phyloP scores from a whole-genome alignment of 306 rosid species.

The Dryas octopetala region DNA sequence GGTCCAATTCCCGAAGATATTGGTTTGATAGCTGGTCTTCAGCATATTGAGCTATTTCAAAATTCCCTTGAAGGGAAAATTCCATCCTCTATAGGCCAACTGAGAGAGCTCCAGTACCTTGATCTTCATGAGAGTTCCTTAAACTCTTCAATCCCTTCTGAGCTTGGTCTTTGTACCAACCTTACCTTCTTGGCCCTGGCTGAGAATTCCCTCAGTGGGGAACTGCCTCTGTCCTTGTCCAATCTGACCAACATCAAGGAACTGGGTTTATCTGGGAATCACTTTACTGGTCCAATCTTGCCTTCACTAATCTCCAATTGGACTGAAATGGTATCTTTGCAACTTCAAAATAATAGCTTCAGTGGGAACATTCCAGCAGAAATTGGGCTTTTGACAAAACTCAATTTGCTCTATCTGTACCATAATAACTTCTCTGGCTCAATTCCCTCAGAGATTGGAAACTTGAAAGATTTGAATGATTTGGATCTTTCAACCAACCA shows the following conservation, averaged over 20 bases:
- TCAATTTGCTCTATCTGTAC: constrained; percentile 25
- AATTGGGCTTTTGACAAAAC: constrained; percentile 55
- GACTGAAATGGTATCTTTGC: constrained; percentile 49
- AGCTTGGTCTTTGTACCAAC: constrained; percentile 57
- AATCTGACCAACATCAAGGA: constrained; percentile 19
- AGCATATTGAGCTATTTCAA: constrained; percentile 25
- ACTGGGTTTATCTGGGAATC: constrained; percentile 50
- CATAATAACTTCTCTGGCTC: constrained; percentile 25
- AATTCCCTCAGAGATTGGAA: constrained; percentile 34
- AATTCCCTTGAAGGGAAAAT: constrained; percentile 46
- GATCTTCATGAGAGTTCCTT: constrained; percentile 35
- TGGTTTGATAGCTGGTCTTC: constrained; percentile 33
- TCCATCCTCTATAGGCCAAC: constrained; percentile 61
- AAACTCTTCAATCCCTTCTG: constrained; percentile 51
- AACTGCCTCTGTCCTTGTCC: constrained; percentile 39
- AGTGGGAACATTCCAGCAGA: constrained; percentile 47
- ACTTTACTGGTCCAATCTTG: constrained; percentile 48
- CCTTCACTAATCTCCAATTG: constrained; percentile 52
- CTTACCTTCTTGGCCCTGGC: constrained; percentile 52
- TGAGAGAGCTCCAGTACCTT: constrained; percentile 32
- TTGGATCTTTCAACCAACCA: constrained; percentile 25
- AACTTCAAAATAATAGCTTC: constrained; percentile 53
- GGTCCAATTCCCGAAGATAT: constrained; percentile 47
- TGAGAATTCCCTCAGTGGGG: constrained; percentile 41
- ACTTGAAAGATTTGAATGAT: constrained; percentile 6